These are phyloP conservation scores for Articulospora tetracladia DNA, from an alignment of 495 filamentous ascomycete genomes.

Conservation along the genomic window DNA sequence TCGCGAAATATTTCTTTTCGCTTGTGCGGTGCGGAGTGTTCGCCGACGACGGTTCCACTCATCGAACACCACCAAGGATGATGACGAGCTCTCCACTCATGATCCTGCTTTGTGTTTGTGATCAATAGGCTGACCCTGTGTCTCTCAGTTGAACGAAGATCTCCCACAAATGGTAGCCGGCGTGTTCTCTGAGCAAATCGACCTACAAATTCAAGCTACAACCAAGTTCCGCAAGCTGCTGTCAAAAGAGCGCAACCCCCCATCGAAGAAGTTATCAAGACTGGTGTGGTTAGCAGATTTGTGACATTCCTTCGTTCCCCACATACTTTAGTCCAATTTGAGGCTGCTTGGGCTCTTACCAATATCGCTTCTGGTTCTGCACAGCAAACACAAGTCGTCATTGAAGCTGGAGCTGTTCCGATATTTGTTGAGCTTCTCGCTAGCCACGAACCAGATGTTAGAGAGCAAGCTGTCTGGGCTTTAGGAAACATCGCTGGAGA, in stretches of 20 bases:
- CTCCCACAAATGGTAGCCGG: conserved; percentile 97
- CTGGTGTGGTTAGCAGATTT: conserved; percentile 94
- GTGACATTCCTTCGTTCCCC: conserved; percentile 98
- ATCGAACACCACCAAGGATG: background rate
- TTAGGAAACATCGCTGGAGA: conserved; percentile 99
- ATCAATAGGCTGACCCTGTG: conserved; percentile 14
- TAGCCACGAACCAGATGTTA: conserved; percentile 96
- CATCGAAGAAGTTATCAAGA: conserved; percentile 99
- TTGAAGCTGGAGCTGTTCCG: conserved; percentile 95
- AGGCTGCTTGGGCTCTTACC: conserved; percentile 98
- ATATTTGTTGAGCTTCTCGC: conserved; percentile 96
- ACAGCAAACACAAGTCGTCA: conserved; percentile 96
- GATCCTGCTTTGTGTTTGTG: background rate
- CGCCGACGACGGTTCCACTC: conserved; percentile 10
- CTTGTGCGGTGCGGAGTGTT: conserved; percentile 18
- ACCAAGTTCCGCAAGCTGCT: conserved; percentile 98
- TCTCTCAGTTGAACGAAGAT: conserved; percentile 82
- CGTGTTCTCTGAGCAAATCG: conserved; percentile 98
- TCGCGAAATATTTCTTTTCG: conserved; percentile 24
- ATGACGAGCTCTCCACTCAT: background rate
- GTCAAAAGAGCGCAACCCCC: conserved; percentile 98
- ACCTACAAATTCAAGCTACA: conserved; percentile 96
- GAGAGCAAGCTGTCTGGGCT: conserved; percentile 99
- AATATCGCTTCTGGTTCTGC: conserved; percentile 99
- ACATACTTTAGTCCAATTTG: conserved; percentile 98